Evolutionary conservation across 805 yeast genomes (phyloP), one percentile per base, ranked within the genome.

Genomic region (Candida orba): DNA sequence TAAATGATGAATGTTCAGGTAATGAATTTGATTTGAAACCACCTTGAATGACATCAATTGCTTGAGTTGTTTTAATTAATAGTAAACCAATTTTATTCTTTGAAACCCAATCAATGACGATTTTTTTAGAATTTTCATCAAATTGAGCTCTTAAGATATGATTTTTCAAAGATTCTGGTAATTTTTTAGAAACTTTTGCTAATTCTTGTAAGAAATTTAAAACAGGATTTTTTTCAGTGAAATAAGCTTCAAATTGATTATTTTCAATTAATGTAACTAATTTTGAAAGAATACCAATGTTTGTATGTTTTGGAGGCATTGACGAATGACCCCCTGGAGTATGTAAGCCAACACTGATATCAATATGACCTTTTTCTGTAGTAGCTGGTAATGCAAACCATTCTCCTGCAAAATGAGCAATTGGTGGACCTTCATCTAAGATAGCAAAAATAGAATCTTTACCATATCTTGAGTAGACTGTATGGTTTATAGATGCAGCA

Each of bases 281-380:
- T 47, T 81, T 78, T 2, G 87, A 68, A 40, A 80, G 66, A 29
- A 86, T 72, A 15, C 93, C 95, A 63, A 87, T 84, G 4, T 83
- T 73, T 6, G 95, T 84, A 56, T 86, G 93, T 38, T 76, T 81
- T 2, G 90, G 91, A 8, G 95, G 93, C n/a, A 73, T 60, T 8
- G 90, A 81, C 1, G 91, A 78, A 57, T 84, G 95, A 8, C 95
- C 95, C 33, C 95, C 95, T 10, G 78, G 76, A 18, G 84, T 79
- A 22, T 64, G 63, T 34, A 84, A 62, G 4, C 68, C 67, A 35
- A 82, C 66, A 25, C 59, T 58, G 37, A 80, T 52, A 2, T 54
- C 50, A 25, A 62, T 41, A 35, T 59, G 62, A 8, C 74, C 74
- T 51, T 69, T 70, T 38, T 72, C 73, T 27, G 74, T 74, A 13